phyloP scores from a whole-genome alignment of 2,329 filamentous ascomycete species.

The Colletotrichum cuscutae region DNA sequence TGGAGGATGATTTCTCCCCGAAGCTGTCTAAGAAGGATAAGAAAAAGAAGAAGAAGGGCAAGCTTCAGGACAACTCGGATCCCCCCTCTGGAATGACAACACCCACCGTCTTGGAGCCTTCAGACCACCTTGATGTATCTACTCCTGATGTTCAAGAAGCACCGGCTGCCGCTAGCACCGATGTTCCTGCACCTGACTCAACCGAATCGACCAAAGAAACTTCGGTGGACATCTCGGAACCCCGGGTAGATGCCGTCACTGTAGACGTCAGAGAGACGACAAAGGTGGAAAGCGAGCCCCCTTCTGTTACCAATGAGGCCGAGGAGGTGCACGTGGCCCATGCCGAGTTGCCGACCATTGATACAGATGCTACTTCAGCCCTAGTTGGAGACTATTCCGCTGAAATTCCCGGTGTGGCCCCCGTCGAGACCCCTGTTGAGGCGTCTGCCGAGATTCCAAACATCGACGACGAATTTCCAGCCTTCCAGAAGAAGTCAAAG shows the following conservation, averaged over 20 bases:
- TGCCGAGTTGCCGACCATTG: not conserved
- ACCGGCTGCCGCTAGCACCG: not conserved
- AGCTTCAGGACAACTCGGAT: constrained; percentile 5
- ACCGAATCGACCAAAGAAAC: not conserved
- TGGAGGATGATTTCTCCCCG: not conserved
- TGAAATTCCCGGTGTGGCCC: not conserved
- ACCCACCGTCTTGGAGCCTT: constrained; percentile 21
- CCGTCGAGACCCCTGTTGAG: not conserved
- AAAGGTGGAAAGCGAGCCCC: not conserved
- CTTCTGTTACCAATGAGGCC: not conserved
- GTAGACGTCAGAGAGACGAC: not conserved
- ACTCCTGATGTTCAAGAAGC: not conserved
- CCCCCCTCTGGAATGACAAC: constrained; percentile 17
- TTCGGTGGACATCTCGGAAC: not conserved
- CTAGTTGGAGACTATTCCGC: not conserved
- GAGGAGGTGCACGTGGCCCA: not conserved
- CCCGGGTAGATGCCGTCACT: not conserved
- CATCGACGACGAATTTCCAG: constrained; percentile 36
- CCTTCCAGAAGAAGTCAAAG: constrained; percentile 29
- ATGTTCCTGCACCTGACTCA: not conserved
- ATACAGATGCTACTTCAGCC: not conserved
- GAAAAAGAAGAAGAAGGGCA: constrained; percentile 37
- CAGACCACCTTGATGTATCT: not conserved
- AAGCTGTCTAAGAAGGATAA: constrained; percentile 36
- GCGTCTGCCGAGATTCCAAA: not conserved